These are phyloP conservation scores for Lactarius psammicola DNA, from an alignment of 768 basidiomycete species.

Conservation along the genomic window DNA sequence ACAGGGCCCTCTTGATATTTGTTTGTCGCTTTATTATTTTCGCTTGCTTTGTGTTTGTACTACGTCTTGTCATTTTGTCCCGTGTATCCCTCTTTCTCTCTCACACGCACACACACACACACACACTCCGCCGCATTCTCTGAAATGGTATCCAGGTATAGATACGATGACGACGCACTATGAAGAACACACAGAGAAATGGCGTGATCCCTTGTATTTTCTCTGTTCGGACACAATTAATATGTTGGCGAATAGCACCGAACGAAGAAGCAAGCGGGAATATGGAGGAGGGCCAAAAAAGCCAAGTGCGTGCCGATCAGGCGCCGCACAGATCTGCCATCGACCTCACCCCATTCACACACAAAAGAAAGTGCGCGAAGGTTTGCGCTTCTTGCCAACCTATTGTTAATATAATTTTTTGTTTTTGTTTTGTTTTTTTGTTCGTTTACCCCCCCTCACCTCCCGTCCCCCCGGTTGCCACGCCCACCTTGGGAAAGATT, in stretches of 20 bases:
- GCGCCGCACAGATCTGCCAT: neutral
- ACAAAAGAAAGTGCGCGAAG: neutral
- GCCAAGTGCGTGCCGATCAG: constrained; percentile 2
- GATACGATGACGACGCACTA: neutral
- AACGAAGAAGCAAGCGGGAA: neutral
- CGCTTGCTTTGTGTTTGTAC: neutral
- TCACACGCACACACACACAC: no score
- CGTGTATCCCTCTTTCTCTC: neutral
- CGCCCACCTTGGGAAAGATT: neutral
- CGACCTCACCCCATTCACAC: neutral
- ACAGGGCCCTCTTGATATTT: neutral
- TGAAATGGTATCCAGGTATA: neutral
- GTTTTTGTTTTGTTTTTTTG: neutral
- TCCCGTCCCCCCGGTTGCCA: neutral
- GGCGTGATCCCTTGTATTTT: neutral
- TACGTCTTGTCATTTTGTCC: neutral
- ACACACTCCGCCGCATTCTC: neutral
- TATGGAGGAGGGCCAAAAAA: neutral
- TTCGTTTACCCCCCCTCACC: neutral
- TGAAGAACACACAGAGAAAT: neutral
- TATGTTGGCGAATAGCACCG: neutral
- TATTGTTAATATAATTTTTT: neutral
- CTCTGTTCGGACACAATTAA: neutral
- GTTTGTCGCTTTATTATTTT: neutral
- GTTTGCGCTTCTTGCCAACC: neutral